These are phyloP conservation scores for Curvularia hawaiiensis DNA, from an alignment of 2,329 filamentous ascomycete genomes.

Conservation along the genomic window DNA sequence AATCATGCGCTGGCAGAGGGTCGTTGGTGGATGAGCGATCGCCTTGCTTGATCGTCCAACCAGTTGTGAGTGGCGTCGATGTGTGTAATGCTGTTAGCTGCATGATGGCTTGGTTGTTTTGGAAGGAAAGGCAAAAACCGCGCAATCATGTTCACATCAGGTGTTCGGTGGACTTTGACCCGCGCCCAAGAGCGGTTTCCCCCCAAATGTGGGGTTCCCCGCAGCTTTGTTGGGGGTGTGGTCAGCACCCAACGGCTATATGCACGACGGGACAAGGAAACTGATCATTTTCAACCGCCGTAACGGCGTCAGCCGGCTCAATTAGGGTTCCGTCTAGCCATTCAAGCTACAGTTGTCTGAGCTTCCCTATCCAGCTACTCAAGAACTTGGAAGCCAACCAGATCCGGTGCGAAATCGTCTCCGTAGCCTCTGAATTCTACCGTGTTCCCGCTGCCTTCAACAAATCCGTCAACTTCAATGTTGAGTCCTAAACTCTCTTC, in stretches of 20 bases:
- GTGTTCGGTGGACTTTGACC: constrained; percentile 7
- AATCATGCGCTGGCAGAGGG: constrained; percentile 50
- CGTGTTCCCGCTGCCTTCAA: constrained; percentile 27
- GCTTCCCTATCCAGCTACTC: constrained; percentile 8
- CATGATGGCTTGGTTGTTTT: background rate
- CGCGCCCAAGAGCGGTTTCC: background rate
- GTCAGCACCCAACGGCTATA: background rate
- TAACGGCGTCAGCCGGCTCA: background rate
- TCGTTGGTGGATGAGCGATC: constrained; percentile 43
- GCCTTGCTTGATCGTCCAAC: constrained; percentile 55
- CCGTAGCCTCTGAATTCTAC: constrained; percentile 29
- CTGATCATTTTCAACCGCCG: too few relatives aligned
- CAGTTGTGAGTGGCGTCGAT: constrained; percentile 18
- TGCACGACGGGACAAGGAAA: background rate
- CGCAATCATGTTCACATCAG: background rate
- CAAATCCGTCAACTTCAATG: constrained; percentile 37
- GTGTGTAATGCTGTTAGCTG: background rate
- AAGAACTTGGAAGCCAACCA: constrained; percentile 40
- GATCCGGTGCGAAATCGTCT: constrained; percentile 29
- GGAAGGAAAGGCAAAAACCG: background rate
- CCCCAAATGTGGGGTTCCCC: constrained; percentile 7
- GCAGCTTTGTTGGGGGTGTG: background rate
- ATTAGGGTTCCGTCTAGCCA: too few relatives aligned
- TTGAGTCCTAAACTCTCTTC: constrained; percentile 34
- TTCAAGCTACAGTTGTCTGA: background rate